These are phyloP conservation scores for Evansstolkia leycettana DNA, from an alignment of 495 filamentous ascomycete genomes.

Conservation along the genomic window DNA sequence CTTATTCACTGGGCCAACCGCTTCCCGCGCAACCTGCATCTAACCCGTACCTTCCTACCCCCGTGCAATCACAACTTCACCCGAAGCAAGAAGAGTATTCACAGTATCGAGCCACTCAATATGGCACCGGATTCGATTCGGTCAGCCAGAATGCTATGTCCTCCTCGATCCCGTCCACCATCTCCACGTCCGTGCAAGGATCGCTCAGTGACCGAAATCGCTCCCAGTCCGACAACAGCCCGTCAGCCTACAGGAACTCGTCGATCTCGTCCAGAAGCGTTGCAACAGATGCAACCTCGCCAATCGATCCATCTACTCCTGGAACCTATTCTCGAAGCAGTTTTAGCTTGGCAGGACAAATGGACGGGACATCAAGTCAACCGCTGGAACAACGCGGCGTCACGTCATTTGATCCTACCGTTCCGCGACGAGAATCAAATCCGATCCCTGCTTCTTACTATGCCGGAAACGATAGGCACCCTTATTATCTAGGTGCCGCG, in stretches of 20 bases:
- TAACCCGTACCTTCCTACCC: slow-evolving; percentile 30
- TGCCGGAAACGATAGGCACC: slow-evolving; percentile 16
- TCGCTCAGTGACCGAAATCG: slow-evolving; percentile 29
- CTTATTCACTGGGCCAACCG: slow-evolving; percentile 23
- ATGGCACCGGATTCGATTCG: slow-evolving; percentile 25
- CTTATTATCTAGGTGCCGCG: slow-evolving; percentile 24
- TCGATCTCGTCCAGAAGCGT: slow-evolving; percentile 32
- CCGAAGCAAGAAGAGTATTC: slow-evolving; percentile 30
- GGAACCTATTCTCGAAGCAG: slow-evolving; percentile 27
- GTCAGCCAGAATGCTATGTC: slow-evolving; percentile 23
- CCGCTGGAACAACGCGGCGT: too few species aligned
- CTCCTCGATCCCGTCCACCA: slow-evolving; percentile 21
- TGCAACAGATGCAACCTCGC: slow-evolving; percentile 29
- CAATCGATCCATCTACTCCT: slow-evolving; percentile 28
- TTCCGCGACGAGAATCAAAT: slow-evolving; percentile 30
- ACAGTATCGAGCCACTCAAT: slow-evolving; percentile 21
- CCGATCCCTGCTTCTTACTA: slow-evolving; percentile 25
- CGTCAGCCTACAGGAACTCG: slow-evolving; percentile 29
- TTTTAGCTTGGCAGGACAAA: slow-evolving; percentile 25
- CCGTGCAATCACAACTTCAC: slow-evolving; percentile 11
- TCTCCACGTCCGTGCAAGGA: slow-evolving; percentile 19
- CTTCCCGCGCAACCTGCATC: slow-evolving; percentile 22
- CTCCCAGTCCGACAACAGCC: slow-evolving; percentile 29
- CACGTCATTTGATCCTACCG: slow-evolving; percentile 20
- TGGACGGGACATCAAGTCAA: slow-evolving; percentile 17